Percentiles rank a stretch among this genome's conserved stretches.
phyloP scores from a whole-genome alignment of 164 flowering plant species.

The Piper betle region DNA sequence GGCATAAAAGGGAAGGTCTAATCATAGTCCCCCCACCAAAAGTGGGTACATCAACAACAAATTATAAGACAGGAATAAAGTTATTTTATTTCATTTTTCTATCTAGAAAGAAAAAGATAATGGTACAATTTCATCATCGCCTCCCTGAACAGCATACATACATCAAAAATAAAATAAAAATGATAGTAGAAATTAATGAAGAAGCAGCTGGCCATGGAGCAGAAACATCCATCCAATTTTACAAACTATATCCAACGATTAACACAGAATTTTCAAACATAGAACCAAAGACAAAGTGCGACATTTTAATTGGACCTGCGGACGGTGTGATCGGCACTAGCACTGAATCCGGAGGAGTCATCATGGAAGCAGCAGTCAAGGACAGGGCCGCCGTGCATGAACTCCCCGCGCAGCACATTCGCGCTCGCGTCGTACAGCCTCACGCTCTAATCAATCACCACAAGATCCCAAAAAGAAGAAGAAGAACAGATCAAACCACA shows the following conservation, averaged over 20 bases:
- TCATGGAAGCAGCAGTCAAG: constrained; percentile 98
- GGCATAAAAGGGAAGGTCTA: too few relatives aligned
- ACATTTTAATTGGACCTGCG: constrained; percentile 35
- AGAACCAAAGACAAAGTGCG: neutral
- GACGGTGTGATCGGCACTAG: constrained; percentile 70
- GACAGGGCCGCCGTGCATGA: constrained; percentile 79
- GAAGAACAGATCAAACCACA: neutral
- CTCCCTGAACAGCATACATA: too few relatives aligned
- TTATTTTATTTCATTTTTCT: too few relatives aligned
- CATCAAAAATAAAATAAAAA: too few relatives aligned
- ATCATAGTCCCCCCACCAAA: too few relatives aligned
- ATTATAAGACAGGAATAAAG: too few relatives aligned
- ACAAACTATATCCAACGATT: neutral
- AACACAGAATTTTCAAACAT: neutral
- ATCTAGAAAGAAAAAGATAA: too few relatives aligned
- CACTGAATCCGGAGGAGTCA: constrained; percentile 90
- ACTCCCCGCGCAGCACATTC: constrained; percentile 72
- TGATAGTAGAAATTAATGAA: too few relatives aligned
- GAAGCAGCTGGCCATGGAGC: too few relatives aligned
- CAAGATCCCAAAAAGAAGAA: neutral
- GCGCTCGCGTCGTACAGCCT: constrained; percentile 85
- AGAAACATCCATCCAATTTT: too few relatives aligned
- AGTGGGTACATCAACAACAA: too few relatives aligned
- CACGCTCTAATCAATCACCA: constrained; percentile 38
- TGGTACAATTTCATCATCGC: too few relatives aligned